Conservation (phyloP, 495 filamentous ascomycete genomes). For the Penicillium crystallinum region DNA sequence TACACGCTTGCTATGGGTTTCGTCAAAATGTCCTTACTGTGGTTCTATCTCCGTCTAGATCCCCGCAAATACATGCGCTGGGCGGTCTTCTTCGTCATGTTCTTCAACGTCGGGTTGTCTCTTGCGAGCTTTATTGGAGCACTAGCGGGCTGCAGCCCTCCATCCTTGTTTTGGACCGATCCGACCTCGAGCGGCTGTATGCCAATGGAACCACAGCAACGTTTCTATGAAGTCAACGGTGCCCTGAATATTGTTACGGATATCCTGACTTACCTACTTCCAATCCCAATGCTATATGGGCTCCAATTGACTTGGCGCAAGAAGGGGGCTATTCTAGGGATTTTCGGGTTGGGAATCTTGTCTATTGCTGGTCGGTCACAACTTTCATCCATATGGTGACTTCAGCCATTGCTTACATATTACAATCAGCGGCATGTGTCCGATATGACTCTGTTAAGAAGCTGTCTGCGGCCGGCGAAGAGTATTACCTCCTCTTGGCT, state of each 20-base stretch:
- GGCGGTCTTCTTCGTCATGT: neutral
- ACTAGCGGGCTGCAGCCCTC: neutral
- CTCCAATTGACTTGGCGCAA: neutral
- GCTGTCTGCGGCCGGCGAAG: neutral
- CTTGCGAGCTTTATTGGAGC: neutral
- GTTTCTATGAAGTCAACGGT: neutral
- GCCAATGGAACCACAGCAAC: neutral
- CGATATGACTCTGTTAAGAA: neutral
- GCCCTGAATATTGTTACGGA: neutral
- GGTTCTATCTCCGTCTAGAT: constrained; percentile 17
- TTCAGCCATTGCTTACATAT: neutral
- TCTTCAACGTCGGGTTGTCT: neutral
- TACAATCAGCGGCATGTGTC: neutral
- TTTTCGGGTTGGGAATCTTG: neutral
- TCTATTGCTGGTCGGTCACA: neutral
- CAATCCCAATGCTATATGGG: neutral
- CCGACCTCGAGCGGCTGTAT: neutral
- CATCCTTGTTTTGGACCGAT: neutral
- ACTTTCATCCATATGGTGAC: neutral
- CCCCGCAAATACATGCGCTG: constrained; percentile 8
- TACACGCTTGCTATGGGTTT: constrained; percentile 6
- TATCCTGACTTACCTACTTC: neutral
- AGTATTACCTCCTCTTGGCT: neutral
- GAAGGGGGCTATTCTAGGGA: neutral
- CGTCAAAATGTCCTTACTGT: constrained; percentile 14